Conservation (phyloP, 1,139 yeast genomes). For the Protomyces lactucae-debilis region DNA sequence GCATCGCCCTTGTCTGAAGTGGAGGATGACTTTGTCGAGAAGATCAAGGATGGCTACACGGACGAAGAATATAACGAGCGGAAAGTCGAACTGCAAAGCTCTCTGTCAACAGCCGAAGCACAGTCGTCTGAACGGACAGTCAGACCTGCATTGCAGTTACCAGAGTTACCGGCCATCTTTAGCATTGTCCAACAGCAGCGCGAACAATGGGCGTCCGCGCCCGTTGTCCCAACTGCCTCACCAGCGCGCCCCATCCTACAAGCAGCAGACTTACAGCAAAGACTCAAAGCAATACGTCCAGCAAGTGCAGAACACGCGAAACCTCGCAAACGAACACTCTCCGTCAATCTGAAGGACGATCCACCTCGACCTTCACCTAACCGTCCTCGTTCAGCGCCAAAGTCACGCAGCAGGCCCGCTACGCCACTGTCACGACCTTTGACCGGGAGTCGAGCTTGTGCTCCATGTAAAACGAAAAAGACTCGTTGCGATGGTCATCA, state of each 20-base stretch:
- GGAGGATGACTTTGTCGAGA: constrained; percentile 6
- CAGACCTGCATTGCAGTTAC: neutral
- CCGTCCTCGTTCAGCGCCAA: neutral
- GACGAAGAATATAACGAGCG: neutral
- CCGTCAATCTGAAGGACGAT: too few relatives aligned
- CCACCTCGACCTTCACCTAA: neutral
- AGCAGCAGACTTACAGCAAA: neutral
- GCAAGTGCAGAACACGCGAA: neutral
- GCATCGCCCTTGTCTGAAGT: constrained; percentile 22
- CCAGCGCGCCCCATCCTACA: neutral
- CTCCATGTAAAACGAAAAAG: neutral
- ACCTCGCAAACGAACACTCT: neutral
- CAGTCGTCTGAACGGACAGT: neutral
- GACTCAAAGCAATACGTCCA: neutral
- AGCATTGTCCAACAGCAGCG: neutral
- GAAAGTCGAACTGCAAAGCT: neutral
- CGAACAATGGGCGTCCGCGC: neutral
- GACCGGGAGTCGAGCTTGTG: neutral
- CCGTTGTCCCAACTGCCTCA: neutral
- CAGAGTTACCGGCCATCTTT: neutral
- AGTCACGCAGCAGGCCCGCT: neutral
- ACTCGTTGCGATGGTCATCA: neutral
- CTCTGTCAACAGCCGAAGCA: neutral
- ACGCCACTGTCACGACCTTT: neutral
- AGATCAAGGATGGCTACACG: neutral